These are phyloP conservation scores for Monosporascus sp. DNA, from an alignment of 2,329 filamentous ascomycete genomes.

Conservation along the genomic window DNA sequence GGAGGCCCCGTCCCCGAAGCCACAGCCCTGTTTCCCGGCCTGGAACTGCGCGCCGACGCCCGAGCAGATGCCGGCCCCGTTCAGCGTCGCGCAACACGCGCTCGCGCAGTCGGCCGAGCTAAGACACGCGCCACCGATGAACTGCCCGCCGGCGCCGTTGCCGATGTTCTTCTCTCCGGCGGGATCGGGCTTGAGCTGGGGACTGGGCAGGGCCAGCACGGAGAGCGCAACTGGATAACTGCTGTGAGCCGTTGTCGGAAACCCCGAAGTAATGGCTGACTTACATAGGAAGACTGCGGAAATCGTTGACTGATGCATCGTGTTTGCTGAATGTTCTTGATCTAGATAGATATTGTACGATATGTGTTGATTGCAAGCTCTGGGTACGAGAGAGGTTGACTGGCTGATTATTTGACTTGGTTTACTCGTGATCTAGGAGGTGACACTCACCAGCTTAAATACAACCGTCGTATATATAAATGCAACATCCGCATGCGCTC, in stretches of 20 bases:
- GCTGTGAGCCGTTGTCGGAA: not conserved
- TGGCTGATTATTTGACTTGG: too few species aligned
- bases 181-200: constrained; percentile 15
- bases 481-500: too few species aligned
- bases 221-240: constrained; percentile 3
- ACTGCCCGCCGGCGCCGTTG: constrained; percentile 20
- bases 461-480: too few species aligned
- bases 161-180: constrained; percentile 20
- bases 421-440: too few species aligned
- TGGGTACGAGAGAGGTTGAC: too few species aligned
- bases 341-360: too few species aligned
- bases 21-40: constrained; percentile 25
- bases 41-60: constrained; percentile 18
- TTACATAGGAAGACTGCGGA: constrained; percentile 1
- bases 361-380: too few species aligned
- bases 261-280: not conserved
- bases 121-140: constrained; percentile 24
- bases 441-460: too few species aligned
- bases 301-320: not conserved
- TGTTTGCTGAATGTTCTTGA: not conserved
- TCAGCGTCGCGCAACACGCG: constrained; percentile 23
- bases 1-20: constrained; percentile 14
- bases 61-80: constrained; percentile 21
- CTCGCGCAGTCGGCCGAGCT: constrained; percentile 23
- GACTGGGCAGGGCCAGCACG: constrained; percentile 6